Base-by-base conservation (phyloP, 805 yeast genomes). In the Wickerhamiella brachini region DNA sequence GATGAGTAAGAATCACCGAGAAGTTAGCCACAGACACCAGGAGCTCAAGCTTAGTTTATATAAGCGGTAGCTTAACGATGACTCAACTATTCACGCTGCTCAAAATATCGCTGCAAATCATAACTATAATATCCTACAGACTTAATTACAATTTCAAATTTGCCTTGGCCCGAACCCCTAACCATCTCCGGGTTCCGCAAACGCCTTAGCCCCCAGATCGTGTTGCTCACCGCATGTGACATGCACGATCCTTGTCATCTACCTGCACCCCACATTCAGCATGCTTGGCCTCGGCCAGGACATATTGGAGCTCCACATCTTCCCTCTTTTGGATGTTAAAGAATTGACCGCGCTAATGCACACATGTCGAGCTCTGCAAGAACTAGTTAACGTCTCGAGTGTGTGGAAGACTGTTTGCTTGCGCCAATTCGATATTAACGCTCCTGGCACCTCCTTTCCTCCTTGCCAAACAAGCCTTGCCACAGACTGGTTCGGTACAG, bases 261-360 rank as follows among this genome's bases (percentile, higher is more conserved):
- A 29, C 34, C 34, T 29, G 34, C 34, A 29, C 34, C 34, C 34
- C 34, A 29, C 34, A 29, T 29, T 29, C 34, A 12, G 15, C 34
- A 44, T 44, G 46, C 46, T 44, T 23, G 24, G 15, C 17, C 46
- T 44, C 17, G 46, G 46, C 46, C 29, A 22, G 34, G 34, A 44
- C 22, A 44, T 44, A 18, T 23, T 44, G n/a, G 46, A 44, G 34
- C 23, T 44, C 6, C 22, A 22, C 6, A 15, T 44, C 13, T 15
- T 44, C 26, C 46, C 46, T 13, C 31, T 44, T 21, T 17, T 44
- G 46, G 46, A 44, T 22, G 18, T 23, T 18, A n/a, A 23, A 20
- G 46, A 44, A 8, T 24, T 44, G 34, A 21, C 17, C 3, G 46
- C 46, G 31, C 31, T 44, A 15, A 15, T 7, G 21, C 17, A 21